phyloP scores from a whole-genome alignment of 352 stramenopile genomes.

The Phytophthora fragariae region DNA sequence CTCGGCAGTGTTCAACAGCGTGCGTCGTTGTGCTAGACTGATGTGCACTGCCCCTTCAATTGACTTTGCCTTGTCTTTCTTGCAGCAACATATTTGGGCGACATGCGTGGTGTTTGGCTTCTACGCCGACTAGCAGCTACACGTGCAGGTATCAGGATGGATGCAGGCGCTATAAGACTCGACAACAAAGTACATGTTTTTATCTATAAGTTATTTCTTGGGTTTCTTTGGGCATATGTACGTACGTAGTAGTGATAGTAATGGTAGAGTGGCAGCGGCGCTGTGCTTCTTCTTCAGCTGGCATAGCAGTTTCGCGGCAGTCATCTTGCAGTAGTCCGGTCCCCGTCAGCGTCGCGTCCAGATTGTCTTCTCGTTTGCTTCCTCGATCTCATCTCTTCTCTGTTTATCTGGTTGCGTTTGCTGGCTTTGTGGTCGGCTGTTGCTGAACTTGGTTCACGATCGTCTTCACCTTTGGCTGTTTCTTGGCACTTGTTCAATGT shows the following conservation, averaged over 20 bases:
- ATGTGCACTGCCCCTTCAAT: too few species aligned
- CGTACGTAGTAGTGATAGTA: conserved; percentile 33
- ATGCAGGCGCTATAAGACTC: not conserved
- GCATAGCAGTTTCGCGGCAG: conserved; percentile 13
- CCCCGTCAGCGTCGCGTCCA: conserved; percentile 1
- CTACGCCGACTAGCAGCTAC: conserved; percentile 83
- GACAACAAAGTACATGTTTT: conserved; percentile 45
- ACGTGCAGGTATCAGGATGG: not conserved
- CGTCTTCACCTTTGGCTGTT: conserved; percentile 24
- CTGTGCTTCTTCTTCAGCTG: conserved; percentile 10
- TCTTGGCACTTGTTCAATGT: conserved; percentile 37
- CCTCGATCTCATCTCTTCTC: conserved; percentile 3
- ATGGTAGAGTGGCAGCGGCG: conserved; percentile 21
- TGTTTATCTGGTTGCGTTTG: not conserved
- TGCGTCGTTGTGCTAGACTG: conserved; percentile 34
- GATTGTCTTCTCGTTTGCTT: not conserved
- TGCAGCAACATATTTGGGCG: conserved; percentile 87
- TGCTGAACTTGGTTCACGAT: conserved; percentile 27
- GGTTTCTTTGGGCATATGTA: conserved; percentile 35
- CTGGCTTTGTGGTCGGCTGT: not conserved
- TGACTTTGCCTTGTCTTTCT: not conserved
- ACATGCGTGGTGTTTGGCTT: conserved; percentile 92
- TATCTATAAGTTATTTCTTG: conserved; percentile 70
- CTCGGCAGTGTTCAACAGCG: conserved; percentile 87
- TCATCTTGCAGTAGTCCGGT: conserved; percentile 10